Evolutionary conservation across 2,329 filamentous ascomycete species (phyloP).

Genomic region (Blastomyces parvus): DNA sequence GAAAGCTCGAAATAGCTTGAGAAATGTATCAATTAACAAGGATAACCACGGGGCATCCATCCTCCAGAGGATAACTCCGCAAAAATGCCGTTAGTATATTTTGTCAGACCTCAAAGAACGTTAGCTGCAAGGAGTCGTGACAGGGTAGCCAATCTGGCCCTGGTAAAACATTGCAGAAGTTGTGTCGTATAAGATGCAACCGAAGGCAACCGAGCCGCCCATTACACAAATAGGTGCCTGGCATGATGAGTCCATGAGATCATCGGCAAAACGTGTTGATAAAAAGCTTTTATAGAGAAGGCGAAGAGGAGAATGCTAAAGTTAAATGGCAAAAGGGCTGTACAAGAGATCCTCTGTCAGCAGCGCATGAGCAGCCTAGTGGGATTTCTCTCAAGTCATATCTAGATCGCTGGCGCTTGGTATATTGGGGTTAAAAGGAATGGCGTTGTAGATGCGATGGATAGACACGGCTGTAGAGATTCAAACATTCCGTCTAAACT

Average conservation of each 20-base stretch:
- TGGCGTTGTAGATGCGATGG: background rate
- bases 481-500: background rate
- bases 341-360: background rate
- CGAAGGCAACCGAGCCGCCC: background rate
- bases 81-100: background rate
- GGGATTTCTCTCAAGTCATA: background rate
- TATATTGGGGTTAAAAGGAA: background rate
- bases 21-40: background rate
- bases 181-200: background rate
- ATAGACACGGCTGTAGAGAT: background rate
- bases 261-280: background rate
- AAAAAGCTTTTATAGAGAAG: background rate
- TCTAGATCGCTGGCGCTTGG: background rate
- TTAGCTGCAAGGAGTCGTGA: conserved; percentile 2
- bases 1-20: background rate
- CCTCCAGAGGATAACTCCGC: background rate
- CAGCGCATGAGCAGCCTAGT: background rate
- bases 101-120: conserved; percentile 1
- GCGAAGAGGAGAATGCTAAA: background rate
- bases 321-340: background rate
- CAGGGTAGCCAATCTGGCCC: background rate
- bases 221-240: background rate
- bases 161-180: background rate
- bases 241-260: background rate
- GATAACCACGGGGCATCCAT: background rate